These are phyloP conservation scores for Pseudogymnoascus sp. DNA, from an alignment of 2,329 filamentous ascomycete genomes.

Conservation along the genomic window DNA sequence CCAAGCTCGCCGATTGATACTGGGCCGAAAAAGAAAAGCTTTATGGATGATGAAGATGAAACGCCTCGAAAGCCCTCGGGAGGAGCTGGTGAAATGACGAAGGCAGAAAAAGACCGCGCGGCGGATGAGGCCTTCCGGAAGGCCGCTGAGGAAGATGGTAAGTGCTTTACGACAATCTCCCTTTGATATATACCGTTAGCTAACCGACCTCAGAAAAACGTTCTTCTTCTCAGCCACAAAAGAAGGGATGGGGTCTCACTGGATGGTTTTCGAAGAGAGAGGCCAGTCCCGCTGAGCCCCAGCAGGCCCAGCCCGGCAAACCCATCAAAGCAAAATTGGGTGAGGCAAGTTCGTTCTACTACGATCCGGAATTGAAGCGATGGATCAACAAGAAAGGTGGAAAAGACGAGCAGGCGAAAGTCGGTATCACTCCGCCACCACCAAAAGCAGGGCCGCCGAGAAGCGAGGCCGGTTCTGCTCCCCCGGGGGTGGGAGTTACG, in stretches of 20 bases:
- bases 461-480: conserved; percentile 18
- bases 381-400: conserved; percentile 96
- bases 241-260: conserved; percentile 71
- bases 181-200: conserved; percentile 10
- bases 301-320: conserved; percentile 41
- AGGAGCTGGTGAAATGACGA: conserved; percentile 50
- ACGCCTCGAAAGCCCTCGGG: conserved; percentile 33
- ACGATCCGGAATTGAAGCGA: conserved; percentile 90
- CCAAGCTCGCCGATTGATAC: conserved; percentile 32
- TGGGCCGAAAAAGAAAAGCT: conserved; percentile 64
- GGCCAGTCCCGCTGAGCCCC: conserved; percentile 31
- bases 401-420: conserved; percentile 48
- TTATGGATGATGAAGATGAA: conserved; percentile 78
- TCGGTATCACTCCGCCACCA: conserved; percentile 68
- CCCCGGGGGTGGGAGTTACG: conserved; percentile 8
- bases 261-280: conserved; percentile 76
- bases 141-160: conserved; percentile 69
- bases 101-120: conserved; percentile 64
- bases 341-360: conserved; percentile 87
- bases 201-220: conserved; percentile 35
- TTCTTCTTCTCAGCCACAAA: conserved; percentile 43
- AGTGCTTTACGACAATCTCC: conserved; percentile 26
- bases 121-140: conserved; percentile 80
- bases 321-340: conserved; percentile 91
- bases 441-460: conserved; percentile 48